Evolutionary conservation across 2,329 filamentous ascomycete genomes (phyloP).

Genomic region (Aspergillus latus): DNA sequence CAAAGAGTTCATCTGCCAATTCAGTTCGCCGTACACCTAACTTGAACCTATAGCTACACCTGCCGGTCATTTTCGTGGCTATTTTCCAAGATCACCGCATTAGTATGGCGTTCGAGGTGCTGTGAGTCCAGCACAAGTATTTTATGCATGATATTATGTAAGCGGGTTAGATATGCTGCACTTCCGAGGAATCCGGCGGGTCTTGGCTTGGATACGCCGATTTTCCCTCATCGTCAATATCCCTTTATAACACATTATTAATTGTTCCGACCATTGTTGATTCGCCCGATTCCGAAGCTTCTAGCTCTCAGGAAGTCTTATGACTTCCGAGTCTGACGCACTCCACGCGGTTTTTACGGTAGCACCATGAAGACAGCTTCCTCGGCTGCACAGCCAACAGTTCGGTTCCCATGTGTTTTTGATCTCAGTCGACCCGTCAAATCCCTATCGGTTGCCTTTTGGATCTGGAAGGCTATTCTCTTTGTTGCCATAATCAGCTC

Average conservation of each 20-base stretch:
- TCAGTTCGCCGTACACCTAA: no score
- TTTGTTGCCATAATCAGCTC: constrained; percentile 50
- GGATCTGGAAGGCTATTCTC: constrained; percentile 58
- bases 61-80: no score
- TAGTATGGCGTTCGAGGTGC: no score
- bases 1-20: no score
- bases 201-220: neutral
- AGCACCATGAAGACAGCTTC: constrained; percentile 4
- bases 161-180: no score
- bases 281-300: neutral
- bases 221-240: neutral
- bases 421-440: constrained; percentile 32
- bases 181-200: neutral
- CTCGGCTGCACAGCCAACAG: neutral
- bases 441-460: constrained; percentile 45
- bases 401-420: constrained; percentile 22
- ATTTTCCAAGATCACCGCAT: no score
- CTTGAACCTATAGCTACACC: no score
- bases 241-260: neutral
- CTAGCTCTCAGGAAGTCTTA: neutral
- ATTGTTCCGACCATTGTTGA: neutral
- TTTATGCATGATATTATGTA: no score
- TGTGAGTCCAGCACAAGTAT: no score
- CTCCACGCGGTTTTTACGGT: neutral
- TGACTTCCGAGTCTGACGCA: neutral